Base-by-base conservation (phyloP, 257 asterid genomes). In the Ilex asprella region DNA sequence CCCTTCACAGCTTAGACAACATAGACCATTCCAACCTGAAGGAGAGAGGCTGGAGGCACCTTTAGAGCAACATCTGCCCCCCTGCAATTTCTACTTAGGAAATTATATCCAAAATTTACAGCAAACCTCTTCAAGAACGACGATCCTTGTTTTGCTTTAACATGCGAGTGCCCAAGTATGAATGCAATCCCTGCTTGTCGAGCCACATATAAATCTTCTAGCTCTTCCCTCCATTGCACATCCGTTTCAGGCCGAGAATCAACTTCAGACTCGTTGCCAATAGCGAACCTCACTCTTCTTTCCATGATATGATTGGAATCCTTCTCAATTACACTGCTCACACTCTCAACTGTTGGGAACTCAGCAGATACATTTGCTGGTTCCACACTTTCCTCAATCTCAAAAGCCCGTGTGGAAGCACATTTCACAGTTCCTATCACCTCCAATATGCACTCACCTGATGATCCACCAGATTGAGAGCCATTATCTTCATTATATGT, bases 21-120 rank as follows among this genome's bases (percentile, higher is more conserved):
- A 62, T 91, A 91, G 67, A 88, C 88, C 98, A 91, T 91, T 30
- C 98, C 96, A 64, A 91, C 98, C 77, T 91, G 95, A 63, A 91
- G 84, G 7, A 91, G 93, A 10, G 98, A 91, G 2, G 96, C 98
- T 16, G 98, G 96, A 44, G 98, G 98, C 60, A 91, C 93, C 82
- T 83, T 91, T 2, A 91, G 79, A 16, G 96, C 84, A 63, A 88
- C 96, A 70, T 88, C 98, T 4, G 96, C 82, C 16, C 96, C 96
- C 64, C 98, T 73, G 47, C 98, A 91, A 46, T 91, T 91, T 67
- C 92, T 82, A 44, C 92, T 67, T 0, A 91, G 78, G 73, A 91
- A 82, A 79, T 83, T 91, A 61, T 88, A 91, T 30, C 96, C 98
- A 30, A 77, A 74, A 75, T 91, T 80, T 12, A 91, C 80, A 0